phyloP scores from a whole-genome alignment of 331 rosid species.

The Quercus tomentella region DNA sequence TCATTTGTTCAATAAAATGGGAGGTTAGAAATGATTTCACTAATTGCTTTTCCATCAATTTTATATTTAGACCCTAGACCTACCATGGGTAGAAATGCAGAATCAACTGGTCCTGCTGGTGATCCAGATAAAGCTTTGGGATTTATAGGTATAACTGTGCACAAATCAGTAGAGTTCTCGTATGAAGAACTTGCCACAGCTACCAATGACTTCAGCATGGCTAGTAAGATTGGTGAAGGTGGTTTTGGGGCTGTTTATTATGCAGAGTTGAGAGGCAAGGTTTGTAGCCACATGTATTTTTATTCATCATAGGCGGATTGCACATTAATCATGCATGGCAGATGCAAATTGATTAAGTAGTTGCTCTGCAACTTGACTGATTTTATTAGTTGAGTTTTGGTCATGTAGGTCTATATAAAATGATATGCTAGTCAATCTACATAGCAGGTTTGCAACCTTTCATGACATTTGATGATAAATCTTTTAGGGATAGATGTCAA shows the following conservation, averaged over 20 bases:
- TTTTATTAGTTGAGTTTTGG: background rate
- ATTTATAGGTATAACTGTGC: slow-evolving; percentile 62
- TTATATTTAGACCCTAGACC: slow-evolving; percentile 38
- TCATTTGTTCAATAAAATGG: background rate
- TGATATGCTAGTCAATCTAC: background rate
- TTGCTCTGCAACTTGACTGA: background rate
- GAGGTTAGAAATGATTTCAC: background rate
- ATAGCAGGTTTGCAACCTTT: background rate
- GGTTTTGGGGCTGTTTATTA: slow-evolving; percentile 94
- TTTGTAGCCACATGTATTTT: slow-evolving; percentile 28
- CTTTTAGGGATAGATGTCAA: background rate
- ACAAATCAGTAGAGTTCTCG: slow-evolving; percentile 84
- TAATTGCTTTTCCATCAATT: slow-evolving; percentile 5
- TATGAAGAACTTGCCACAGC: slow-evolving; percentile 81
- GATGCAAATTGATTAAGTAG: background rate
- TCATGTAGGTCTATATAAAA: background rate
- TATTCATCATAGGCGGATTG: background rate
- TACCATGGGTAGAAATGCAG: slow-evolving; percentile 27
- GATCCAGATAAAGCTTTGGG: slow-evolving; percentile 24
- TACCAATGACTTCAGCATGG: slow-evolving; percentile 65
- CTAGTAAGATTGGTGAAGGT: slow-evolving; percentile 87
- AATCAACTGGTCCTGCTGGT: slow-evolving; percentile 24
- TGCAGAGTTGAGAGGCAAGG: slow-evolving; percentile 99
- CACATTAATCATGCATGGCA: background rate
- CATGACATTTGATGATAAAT: background rate